Evolutionary conservation across 1,284 basidiomycete species (phyloP), one percentile per base, ranked within the genome.

Genomic region (Leccinum pseudoinsigne): DNA sequence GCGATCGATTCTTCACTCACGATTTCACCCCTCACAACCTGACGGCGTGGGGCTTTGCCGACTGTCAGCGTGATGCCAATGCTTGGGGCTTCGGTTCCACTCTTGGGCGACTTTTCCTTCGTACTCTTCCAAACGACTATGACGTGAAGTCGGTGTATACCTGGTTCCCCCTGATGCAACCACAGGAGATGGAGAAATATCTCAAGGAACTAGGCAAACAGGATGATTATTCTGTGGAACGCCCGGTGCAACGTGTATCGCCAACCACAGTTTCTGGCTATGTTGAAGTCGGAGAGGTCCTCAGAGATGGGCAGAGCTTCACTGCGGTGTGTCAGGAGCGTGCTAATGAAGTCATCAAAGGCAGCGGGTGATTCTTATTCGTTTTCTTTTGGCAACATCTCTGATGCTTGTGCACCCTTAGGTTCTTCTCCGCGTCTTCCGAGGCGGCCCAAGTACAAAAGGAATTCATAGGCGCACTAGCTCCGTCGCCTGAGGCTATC

Each of bases 141-240:
- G 81, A 82, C 1, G 82, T 85, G 69, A 86, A 90, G 72, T 90
- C 87, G 67, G 79, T 85, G 58, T 95, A 92, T 74, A 88, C 91
- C 2, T 93, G 92, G 83, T 94, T 95, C 86, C 92, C 94, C 40
- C 82, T 95, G 66, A 88, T 93, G 85, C 89, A 88, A 8, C 85
- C 94, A 26, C 76, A 81, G 7, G 73, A 86, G 26, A 92, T 93
- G 92, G 77, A 83, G 65, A 74, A 70, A 2, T 74, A 86, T 71
- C 76, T 92, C 62, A 80, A 74, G 58, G 82, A 88, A 53, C 71
- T 93, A 59, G 82, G 82, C 23, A 78, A 83, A 40, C 66, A 79
- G 18, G 77, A 82, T 26, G 72, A 81, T 56, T 92, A 92, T 66
- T 80, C 84, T 62, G 58, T 85, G 23, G 71, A 72, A 34, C 79